Evolutionary conservation across 73 alveolate genomes (phyloP).

Genomic region (Paramecium tetraurelia): DNA sequence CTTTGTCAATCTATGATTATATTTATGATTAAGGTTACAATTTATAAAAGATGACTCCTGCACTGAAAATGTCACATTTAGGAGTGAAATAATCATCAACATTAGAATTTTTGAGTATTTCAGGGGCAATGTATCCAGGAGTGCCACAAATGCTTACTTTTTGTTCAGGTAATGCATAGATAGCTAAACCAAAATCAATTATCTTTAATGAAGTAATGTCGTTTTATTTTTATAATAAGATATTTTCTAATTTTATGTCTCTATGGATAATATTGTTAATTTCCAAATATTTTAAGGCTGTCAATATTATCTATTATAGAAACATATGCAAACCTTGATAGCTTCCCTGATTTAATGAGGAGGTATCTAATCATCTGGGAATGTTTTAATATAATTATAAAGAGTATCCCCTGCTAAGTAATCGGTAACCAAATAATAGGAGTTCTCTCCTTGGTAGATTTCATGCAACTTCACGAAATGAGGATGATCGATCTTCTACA

Average conservation of each 20-base stretch:
- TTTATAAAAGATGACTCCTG: constrained; percentile 28
- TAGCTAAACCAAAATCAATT: constrained; percentile 77
- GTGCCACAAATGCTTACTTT: constrained; percentile 63
- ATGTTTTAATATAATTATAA: background rate
- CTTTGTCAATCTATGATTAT: background rate
- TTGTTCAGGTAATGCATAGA: background rate
- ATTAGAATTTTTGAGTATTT: constrained; percentile 29
- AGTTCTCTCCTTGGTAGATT: constrained; percentile 39
- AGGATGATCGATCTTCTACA: background rate
- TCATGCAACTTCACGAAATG: constrained; percentile 8
- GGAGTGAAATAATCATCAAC: background rate
- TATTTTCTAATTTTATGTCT: constrained; percentile 66
- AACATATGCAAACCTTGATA: background rate
- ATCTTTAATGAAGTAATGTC: constrained; percentile 64
- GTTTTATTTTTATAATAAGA: constrained; percentile 19
- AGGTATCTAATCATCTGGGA: constrained; percentile 25
- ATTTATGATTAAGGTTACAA: background rate
- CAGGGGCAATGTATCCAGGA: constrained; percentile 72
- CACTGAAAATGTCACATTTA: constrained; percentile 29
- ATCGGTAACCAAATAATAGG: constrained; percentile 33
- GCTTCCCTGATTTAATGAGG: background rate
- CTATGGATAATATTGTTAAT: constrained; percentile 52
- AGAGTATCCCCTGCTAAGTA: constrained; percentile 21
- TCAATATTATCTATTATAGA: background rate
- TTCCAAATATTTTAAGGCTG: constrained; percentile 60